These are phyloP conservation scores for Aspergillus homomorphus DNA, from an alignment of 495 filamentous ascomycete genomes.

Conservation along the genomic window DNA sequence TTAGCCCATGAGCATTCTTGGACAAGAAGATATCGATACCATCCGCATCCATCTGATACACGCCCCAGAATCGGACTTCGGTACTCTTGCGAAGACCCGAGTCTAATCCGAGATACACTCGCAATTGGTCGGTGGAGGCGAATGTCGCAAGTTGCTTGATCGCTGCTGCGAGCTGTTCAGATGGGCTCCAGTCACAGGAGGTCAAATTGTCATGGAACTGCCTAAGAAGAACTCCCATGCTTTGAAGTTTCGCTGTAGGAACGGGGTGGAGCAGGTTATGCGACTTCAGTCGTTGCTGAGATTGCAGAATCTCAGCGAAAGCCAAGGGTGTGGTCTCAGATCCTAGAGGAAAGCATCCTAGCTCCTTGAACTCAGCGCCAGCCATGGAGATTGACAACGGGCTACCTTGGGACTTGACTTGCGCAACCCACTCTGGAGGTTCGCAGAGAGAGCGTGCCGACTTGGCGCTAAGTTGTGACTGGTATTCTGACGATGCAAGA, in stretches of 20 bases:
- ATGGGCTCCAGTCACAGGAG: constrained; percentile 12
- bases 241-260: constrained; percentile 32
- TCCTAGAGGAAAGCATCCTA: constrained; percentile 59
- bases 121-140: constrained; percentile 28
- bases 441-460: constrained; percentile 25
- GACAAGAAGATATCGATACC: constrained; percentile 51
- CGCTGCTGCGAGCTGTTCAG: constrained; percentile 21
- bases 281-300: constrained; percentile 46
- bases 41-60: constrained; percentile 47
- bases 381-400: constrained; percentile 49
- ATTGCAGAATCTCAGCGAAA: constrained; percentile 49
- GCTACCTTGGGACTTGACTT: constrained; percentile 37
- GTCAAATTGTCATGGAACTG: constrained; percentile 31
- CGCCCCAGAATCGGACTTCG: constrained; percentile 53
- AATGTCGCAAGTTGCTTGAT: constrained; percentile 35
- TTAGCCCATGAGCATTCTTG: constrained; percentile 49
- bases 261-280: constrained; percentile 48
- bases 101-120: constrained; percentile 48
- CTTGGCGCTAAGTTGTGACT: constrained; percentile 8
- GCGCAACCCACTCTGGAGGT: constrained; percentile 41
- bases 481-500: constrained; percentile 26
- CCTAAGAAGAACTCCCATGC: constrained; percentile 30
- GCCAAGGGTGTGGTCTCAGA: constrained; percentile 40
- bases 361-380: constrained; percentile 41
- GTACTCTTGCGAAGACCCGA: constrained; percentile 51